Evolutionary conservation across 306 rosid genomes (phyloP).

Genomic region (Abrus precatorius): DNA sequence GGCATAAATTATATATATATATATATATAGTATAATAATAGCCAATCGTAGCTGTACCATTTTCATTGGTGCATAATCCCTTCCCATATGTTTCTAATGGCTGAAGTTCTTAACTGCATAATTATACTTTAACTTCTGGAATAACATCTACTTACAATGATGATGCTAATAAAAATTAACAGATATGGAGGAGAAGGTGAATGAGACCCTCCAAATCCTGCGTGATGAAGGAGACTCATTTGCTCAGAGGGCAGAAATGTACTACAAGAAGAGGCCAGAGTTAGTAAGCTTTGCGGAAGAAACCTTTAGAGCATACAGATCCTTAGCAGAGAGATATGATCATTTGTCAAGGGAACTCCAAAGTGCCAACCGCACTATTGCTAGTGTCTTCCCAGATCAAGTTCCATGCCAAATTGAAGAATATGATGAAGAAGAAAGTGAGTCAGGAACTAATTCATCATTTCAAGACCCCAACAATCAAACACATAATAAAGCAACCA

Average conservation of each 20-base stretch:
- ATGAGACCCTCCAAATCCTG: slow-evolving; percentile 66
- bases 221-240: slow-evolving; percentile 90
- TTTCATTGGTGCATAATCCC: slow-evolving; percentile 16
- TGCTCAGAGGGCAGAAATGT: slow-evolving; percentile 93
- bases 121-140: not conserved
- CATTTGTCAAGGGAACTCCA: slow-evolving; percentile 83
- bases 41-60: not conserved
- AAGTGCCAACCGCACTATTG: slow-evolving; percentile 93
- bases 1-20: slow-evolving; percentile 2
- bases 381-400: slow-evolving; percentile 81
- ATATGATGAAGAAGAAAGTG: slow-evolving; percentile 58
- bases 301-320: slow-evolving; percentile 76
- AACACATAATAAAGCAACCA: slow-evolving; percentile 27
- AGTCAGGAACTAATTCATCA: slow-evolving; percentile 47
- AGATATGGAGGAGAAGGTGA: slow-evolving; percentile 96
- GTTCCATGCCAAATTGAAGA: slow-evolving; percentile 73
- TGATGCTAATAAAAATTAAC: slow-evolving; percentile 22
- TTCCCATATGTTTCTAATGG: slow-evolving; percentile 9
- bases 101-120: slow-evolving; percentile 8
- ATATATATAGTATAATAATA: not conserved
- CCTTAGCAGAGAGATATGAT: slow-evolving; percentile 86
- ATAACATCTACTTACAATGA: not conserved
- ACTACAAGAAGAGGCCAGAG: slow-evolving; percentile 88
- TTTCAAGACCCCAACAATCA: slow-evolving; percentile 38
- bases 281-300: slow-evolving; percentile 77